Conservation (phyloP, 805 yeast genomes). For the Candida michaelii region DNA sequence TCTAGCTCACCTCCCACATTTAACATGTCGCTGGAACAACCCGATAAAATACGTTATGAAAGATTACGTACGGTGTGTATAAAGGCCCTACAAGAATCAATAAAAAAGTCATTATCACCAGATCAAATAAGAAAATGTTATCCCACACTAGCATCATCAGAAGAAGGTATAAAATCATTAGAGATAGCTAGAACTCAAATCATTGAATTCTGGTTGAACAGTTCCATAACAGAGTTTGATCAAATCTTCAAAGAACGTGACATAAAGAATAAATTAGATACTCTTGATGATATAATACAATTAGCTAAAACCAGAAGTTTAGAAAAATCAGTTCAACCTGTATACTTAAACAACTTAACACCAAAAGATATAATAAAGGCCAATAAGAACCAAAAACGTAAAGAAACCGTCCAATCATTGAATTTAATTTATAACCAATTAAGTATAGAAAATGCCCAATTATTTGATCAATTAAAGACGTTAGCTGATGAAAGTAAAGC, state of each 20-base stretch:
- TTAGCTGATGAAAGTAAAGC: slow-evolving; percentile 22
- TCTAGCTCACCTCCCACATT: not conserved
- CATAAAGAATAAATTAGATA: slow-evolving; percentile 42
- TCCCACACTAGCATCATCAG: slow-evolving; percentile 49
- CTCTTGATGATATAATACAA: slow-evolving; percentile 48
- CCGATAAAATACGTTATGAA: slow-evolving; percentile 42
- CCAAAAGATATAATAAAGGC: slow-evolving; percentile 36
- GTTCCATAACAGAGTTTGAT: slow-evolving; percentile 53
- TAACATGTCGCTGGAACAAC: not conserved
- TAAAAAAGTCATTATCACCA: slow-evolving; percentile 45
- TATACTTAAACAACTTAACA: slow-evolving; percentile 28
- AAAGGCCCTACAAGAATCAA: slow-evolving; percentile 55
- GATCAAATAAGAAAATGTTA: slow-evolving; percentile 56
- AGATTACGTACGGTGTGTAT: slow-evolving; percentile 51
- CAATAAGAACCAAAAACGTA: slow-evolving; percentile 21
- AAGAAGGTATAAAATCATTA: slow-evolving; percentile 45
- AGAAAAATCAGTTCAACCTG: slow-evolving; percentile 17
- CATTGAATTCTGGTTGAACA: slow-evolving; percentile 48
- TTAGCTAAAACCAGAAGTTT: slow-evolving; percentile 36
- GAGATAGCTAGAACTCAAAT: slow-evolving; percentile 54
- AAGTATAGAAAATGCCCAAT: slow-evolving; percentile 32
- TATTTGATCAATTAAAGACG: slow-evolving; percentile 22
- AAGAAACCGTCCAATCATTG: slow-evolving; percentile 27
- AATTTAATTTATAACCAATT: slow-evolving; percentile 37
- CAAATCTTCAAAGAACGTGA: slow-evolving; percentile 51